Evolutionary conservation across 2,329 filamentous ascomycete species (phyloP).

Genomic region (Sporothrix euskadiensis): DNA sequence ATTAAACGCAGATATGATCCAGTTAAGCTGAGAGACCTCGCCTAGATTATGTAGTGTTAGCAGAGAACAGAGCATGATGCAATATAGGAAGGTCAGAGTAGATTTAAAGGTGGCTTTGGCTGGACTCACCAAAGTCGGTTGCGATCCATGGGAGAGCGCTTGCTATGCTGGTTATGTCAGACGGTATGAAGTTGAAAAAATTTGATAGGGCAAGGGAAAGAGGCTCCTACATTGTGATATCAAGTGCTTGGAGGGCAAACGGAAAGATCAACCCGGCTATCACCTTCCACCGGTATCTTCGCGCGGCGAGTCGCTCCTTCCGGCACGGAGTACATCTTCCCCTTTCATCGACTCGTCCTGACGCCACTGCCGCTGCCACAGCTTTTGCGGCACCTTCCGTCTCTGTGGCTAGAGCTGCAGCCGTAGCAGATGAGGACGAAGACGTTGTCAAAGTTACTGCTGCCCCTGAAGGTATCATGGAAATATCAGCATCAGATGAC

Average conservation of each 20-base stretch:
- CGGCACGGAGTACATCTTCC: conserved; percentile 29
- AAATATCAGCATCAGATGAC: too few relatives aligned
- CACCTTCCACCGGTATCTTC: conserved; percentile 58
- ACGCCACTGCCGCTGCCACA: neutral
- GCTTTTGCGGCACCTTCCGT: neutral
- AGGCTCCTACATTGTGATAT: conserved; percentile 55
- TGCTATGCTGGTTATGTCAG: conserved; percentile 43
- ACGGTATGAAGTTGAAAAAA: neutral
- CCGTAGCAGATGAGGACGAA: neutral
- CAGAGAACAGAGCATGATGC: neutral
- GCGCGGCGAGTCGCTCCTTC: conserved; percentile 40
- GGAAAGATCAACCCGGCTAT: conserved; percentile 60
- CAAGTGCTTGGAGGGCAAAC: conserved; percentile 62
- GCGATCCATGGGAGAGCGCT: conserved; percentile 64
- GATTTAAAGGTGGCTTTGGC: neutral
- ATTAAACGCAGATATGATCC: conserved; percentile 70
- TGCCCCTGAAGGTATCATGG: neutral
- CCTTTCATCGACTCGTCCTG: neutral
- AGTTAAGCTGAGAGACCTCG: conserved; percentile 61
- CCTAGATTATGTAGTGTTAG: conserved; percentile 38
- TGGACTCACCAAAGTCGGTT: conserved; percentile 57
- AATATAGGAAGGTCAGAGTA: neutral
- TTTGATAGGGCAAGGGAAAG: neutral
- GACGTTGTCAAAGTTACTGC: neutral
- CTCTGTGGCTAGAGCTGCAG: neutral